A percentile compares a stretch with the other conserved stretches of the same genome.
These are phyloP conservation scores for Rhytidhysteron rufulum DNA, from an alignment of 2,329 filamentous ascomycete species.

Conservation along the genomic window DNA sequence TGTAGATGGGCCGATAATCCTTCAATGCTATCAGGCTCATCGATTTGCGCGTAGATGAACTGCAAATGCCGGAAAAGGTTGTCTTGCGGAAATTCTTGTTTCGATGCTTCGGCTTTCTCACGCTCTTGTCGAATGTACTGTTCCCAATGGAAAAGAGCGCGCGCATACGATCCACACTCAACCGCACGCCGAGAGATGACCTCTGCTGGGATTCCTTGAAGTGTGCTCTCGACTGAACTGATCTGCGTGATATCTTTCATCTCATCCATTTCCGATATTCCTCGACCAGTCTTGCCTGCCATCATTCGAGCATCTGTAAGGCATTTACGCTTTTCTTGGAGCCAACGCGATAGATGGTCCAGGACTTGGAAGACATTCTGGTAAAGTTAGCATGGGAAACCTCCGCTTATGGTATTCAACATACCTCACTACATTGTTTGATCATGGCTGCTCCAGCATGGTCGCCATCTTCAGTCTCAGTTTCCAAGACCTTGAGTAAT, in stretches of 20 bases:
- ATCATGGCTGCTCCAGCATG: slow-evolving; percentile 68
- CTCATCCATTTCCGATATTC: slow-evolving; percentile 47
- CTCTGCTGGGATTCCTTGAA: slow-evolving; percentile 66
- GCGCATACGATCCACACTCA: slow-evolving; percentile 89
- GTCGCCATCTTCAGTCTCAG: slow-evolving; percentile 51
- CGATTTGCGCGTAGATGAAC: slow-evolving; percentile 93
- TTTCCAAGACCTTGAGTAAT: slow-evolving; percentile 68
- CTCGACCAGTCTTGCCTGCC: slow-evolving; percentile 42
- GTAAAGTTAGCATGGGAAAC: slow-evolving; percentile 15
- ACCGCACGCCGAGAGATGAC: slow-evolving; percentile 78
- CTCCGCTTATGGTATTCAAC: slow-evolving; percentile 15
- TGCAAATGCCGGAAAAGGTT: slow-evolving; percentile 75
- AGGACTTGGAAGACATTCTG: slow-evolving; percentile 85
- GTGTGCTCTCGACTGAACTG: slow-evolving; percentile 66
- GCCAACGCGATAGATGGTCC: slow-evolving; percentile 88
- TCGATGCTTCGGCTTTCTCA: slow-evolving; percentile 41
- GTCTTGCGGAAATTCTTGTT: slow-evolving; percentile 52
- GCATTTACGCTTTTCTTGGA: slow-evolving; percentile 68
- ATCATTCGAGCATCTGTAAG: slow-evolving; percentile 37
- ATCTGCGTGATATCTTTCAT: slow-evolving; percentile 53
- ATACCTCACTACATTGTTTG: slow-evolving; percentile 82
- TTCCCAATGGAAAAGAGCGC: slow-evolving; percentile 92
- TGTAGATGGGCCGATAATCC: slow-evolving; percentile 86
- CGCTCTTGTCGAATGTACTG: slow-evolving; percentile 68
- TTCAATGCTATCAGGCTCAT: slow-evolving; percentile 94